Base-by-base conservation (phyloP, 768 basidiomycete species). In the Mycena vitilis region DNA sequence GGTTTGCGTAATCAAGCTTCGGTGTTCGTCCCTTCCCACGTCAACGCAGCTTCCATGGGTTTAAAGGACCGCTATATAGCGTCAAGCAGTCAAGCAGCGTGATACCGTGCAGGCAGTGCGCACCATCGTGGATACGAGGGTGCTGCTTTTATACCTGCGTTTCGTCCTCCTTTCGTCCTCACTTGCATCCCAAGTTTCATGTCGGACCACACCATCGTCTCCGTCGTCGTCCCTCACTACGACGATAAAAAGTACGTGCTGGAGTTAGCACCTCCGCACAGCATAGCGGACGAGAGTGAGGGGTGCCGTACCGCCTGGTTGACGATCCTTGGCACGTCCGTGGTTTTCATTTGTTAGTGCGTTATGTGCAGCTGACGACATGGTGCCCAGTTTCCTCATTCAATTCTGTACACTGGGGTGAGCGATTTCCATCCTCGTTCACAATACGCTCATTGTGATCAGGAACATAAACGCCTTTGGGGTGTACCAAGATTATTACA, bases 381-480 rank as follows among this genome's bases (percentile, higher is more conserved):
- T 38, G n/a, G 37, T 53, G 20, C 12, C 4, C 47, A 68, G 67
- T 11, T 68, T 68, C 23, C 63, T 68, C 45, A 68, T 68, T 18
- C 67, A 68, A 36, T 68, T 68, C 45, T 68, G 67, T 61, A 68
- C 67, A 37, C 42, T 68, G 16, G 67, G 67, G 66, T 67, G 7
- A 13, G 66, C 23, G 11, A 30, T 5, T 6, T 8, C 34, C 10
- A 3, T 23, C 7, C 22, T 10, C 36, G 9, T 30, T 60, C 23
- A 12, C 45, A 44, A 0, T 9, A 51, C 5, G 30, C 66, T 57
- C 11, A 67, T 40, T 22, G 23, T 36, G 5, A 20, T 22, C 54
- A 67, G 66, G n/a, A 63, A 42, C n/a, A 68, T 58, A 36, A 68
- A 63, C 22, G 61, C 67, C 0, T 68, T 63, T 53, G 67, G 67